Evolutionary conservation across 2,329 filamentous ascomycete species (phyloP).

Genomic region (Diplocarpon rosae): DNA sequence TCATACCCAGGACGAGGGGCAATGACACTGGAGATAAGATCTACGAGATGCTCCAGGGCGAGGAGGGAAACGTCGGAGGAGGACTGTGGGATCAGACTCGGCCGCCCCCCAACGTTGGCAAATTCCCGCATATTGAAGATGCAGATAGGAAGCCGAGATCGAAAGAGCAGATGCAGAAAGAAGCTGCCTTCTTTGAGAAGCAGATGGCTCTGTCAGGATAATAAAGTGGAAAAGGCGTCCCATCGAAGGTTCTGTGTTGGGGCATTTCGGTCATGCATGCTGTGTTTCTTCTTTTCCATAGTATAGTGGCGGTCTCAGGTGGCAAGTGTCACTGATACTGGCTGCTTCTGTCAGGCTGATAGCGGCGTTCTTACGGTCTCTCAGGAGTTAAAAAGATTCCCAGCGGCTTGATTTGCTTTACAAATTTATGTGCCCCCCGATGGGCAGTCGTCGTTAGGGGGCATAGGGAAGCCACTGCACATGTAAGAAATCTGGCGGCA

Average conservation of each 20-base stretch:
- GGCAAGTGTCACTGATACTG: too few species aligned
- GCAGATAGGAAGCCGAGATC: slow-evolving; percentile 54
- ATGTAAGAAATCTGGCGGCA: too few species aligned
- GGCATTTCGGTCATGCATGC: neutral
- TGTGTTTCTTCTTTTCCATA: neutral
- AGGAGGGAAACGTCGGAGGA: slow-evolving; percentile 72
- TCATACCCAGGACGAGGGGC: slow-evolving; percentile 62
- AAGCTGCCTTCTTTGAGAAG: slow-evolving; percentile 43
- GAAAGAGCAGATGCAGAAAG: slow-evolving; percentile 66
- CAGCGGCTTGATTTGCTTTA: too few species aligned
- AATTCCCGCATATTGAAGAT: slow-evolving; percentile 62
- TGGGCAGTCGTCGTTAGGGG: too few species aligned
- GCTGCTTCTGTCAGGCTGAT: too few species aligned
- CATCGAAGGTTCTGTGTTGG: too few species aligned
- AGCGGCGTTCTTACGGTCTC: too few species aligned
- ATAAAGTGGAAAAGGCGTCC: neutral
- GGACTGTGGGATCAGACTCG: slow-evolving; percentile 49
- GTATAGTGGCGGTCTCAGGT: neutral
- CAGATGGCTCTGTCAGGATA: slow-evolving; percentile 19
- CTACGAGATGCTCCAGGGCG: slow-evolving; percentile 72
- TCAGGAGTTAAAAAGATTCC: too few species aligned
- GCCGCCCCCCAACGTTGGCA: slow-evolving; percentile 38
- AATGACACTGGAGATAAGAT: slow-evolving; percentile 56
- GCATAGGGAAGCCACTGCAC: too few species aligned
- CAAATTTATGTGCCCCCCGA: too few species aligned